phyloP scores from a whole-genome alignment of 441 rosid genomes.

The Pelargonium australe region DNA sequence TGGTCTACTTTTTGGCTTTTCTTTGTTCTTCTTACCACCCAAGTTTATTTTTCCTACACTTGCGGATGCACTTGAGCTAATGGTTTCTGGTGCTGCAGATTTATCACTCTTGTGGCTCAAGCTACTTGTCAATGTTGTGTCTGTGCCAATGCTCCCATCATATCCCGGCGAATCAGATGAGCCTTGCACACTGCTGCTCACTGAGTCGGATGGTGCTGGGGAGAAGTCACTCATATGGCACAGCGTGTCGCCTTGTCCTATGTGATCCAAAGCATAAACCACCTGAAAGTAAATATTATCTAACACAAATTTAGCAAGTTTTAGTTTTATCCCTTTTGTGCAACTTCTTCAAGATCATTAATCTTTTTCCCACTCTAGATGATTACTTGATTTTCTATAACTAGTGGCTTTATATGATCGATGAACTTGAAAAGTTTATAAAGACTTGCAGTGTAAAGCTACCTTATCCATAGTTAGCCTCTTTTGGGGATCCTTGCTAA shows the following conservation, averaged over 20 bases:
- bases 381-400: neutral
- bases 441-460: neutral
- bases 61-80: constrained; percentile 7
- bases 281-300: constrained; percentile 29
- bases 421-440: neutral
- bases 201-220: constrained; percentile 36
- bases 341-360: neutral
- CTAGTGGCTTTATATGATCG: neutral
- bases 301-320: neutral
- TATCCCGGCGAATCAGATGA: constrained; percentile 28
- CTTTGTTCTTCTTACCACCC: neutral
- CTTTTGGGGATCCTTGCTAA: constrained; percentile 27
- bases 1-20: constrained; percentile 3
- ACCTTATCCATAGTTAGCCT: constrained; percentile 34
- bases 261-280: constrained; percentile 35
- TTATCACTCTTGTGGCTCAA: constrained; percentile 8
- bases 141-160: constrained; percentile 23
- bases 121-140: constrained; percentile 16
- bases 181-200: constrained; percentile 23
- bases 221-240: constrained; percentile 30
- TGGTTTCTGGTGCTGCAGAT: constrained; percentile 16
- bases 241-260: constrained; percentile 27
- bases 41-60: neutral
- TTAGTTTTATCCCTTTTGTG: neutral
- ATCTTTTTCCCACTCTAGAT: neutral